Percentiles rank a stretch among this genome's conserved stretches.
These are phyloP conservation scores for Clarireedia homoeocarpa DNA, from an alignment of 2,329 filamentous ascomycete species.

Conservation along the genomic window DNA sequence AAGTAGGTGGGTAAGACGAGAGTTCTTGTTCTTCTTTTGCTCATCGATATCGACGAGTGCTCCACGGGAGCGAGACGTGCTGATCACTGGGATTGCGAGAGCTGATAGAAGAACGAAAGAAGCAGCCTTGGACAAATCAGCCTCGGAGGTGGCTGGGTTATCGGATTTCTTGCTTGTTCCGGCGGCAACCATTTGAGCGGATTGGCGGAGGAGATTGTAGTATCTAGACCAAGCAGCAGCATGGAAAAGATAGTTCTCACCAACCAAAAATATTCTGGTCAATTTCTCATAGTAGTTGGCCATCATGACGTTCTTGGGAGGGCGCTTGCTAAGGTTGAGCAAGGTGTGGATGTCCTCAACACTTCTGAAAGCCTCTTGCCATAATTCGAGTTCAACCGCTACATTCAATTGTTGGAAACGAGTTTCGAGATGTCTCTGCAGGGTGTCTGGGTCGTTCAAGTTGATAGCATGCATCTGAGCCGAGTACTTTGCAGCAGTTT, in stretches of 20 bases:
- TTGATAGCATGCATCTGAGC: constrained; percentile 99
- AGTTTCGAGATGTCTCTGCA: constrained; percentile 95
- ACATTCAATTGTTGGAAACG: constrained; percentile 98
- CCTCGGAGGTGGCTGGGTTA: constrained; percentile 81
- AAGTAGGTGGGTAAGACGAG: constrained; percentile 87
- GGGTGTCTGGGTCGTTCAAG: constrained; percentile 90
- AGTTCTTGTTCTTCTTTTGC: constrained; percentile 98
- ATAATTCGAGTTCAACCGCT: constrained; percentile 92
- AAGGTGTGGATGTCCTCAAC: constrained; percentile 98
- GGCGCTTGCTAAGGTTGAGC: constrained; percentile 94
- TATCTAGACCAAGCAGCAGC: constrained; percentile 96
- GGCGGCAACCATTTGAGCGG: constrained; percentile 70
- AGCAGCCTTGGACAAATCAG: constrained; percentile 86
- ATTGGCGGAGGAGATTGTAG: constrained; percentile 92
- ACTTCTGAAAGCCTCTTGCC: constrained; percentile 99
- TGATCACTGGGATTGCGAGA: constrained; percentile 97
- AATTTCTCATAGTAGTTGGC: constrained; percentile 99
- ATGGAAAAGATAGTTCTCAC: constrained; percentile 99
- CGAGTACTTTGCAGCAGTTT: constrained; percentile 98
- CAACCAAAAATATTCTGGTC: constrained; percentile 95
- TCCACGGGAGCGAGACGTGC: constrained; percentile 90
- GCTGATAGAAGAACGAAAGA: constrained; percentile 94
- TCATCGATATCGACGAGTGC: constrained; percentile 96
- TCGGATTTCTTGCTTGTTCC: constrained; percentile 90
- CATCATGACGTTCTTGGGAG: constrained; percentile 99